A percentile compares a stretch with the other conserved stretches of the same genome.
Conservation (phyloP, 805 yeast species). For the Metschnikowia colocasiae region DNA sequence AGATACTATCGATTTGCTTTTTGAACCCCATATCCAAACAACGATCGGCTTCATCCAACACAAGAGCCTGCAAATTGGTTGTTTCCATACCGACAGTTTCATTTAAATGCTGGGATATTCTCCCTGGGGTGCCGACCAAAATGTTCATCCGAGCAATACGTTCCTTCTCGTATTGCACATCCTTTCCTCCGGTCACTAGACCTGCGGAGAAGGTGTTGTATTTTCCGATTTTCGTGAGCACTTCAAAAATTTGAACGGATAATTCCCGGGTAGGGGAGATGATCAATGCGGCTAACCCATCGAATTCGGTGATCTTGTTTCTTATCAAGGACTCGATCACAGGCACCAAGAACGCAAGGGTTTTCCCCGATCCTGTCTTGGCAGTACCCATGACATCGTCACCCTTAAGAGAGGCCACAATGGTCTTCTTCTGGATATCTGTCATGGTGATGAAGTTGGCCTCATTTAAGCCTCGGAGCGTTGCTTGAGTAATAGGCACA, state of each 20-base stretch:
- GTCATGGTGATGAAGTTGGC: slow-evolving; percentile 80
- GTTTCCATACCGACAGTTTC: slow-evolving; percentile 79
- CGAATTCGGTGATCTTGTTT: slow-evolving; percentile 73
- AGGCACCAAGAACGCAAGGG: slow-evolving; percentile 82
- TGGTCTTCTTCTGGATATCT: slow-evolving; percentile 78
- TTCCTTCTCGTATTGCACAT: slow-evolving; percentile 74
- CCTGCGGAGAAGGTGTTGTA: slow-evolving; percentile 80
- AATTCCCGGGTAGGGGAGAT: slow-evolving; percentile 91
- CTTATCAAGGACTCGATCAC: slow-evolving; percentile 65
- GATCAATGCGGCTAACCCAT: slow-evolving; percentile 85
- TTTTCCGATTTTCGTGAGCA: slow-evolving; percentile 74
- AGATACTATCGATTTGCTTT: slow-evolving; percentile 73
- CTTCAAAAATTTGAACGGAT: slow-evolving; percentile 89
- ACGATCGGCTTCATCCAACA: slow-evolving; percentile 89
- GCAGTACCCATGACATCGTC: slow-evolving; percentile 85
- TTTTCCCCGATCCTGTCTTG: slow-evolving; percentile 87
- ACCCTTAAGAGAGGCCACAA: slow-evolving; percentile 73
- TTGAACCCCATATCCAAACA: slow-evolving; percentile 93
- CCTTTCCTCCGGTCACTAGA: slow-evolving; percentile 90
- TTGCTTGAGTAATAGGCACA: slow-evolving; percentile 65
- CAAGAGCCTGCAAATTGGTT: slow-evolving; percentile 70
- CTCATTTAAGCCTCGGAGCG: slow-evolving; percentile 69
- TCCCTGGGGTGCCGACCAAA: slow-evolving; percentile 87
- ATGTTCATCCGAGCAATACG: slow-evolving; percentile 77
- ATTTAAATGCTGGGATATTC: slow-evolving; percentile 85